phyloP scores from a whole-genome alignment of 441 rosid genomes.

The Erysimum pusillum region DNA sequence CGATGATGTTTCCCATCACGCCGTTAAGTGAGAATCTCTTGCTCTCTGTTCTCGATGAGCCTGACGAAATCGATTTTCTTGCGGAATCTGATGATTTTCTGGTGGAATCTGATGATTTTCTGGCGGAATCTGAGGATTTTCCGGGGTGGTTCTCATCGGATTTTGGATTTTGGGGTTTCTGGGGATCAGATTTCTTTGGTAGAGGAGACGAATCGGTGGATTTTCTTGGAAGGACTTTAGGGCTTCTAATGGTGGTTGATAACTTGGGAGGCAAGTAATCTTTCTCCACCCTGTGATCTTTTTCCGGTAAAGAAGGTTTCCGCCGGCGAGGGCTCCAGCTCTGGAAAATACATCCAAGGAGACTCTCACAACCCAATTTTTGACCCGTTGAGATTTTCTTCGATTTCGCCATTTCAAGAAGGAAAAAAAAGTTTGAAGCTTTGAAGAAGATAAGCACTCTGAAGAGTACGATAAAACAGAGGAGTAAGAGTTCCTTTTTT shows the following conservation, averaged over 20 bases:
- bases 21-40: slow-evolving; percentile 46
- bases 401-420: slow-evolving; percentile 29
- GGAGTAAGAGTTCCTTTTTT: slow-evolving; percentile 41
- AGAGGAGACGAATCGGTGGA: slow-evolving; percentile 38
- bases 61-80: slow-evolving; percentile 58
- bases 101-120: slow-evolving; percentile 46
- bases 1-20: slow-evolving; percentile 73
- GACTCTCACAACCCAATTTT: slow-evolving; percentile 62
- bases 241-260: slow-evolving; percentile 43
- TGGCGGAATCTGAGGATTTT: too few species aligned
- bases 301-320: slow-evolving; percentile 48
- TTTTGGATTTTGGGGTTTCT: slow-evolving; percentile 38
- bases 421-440: neutral
- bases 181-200: slow-evolving; percentile 34
- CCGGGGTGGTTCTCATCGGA: slow-evolving; percentile 40
- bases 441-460: slow-evolving; percentile 31
- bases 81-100: slow-evolving; percentile 51
- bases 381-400: slow-evolving; percentile 46
- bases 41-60: slow-evolving; percentile 47
- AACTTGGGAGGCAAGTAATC: slow-evolving; percentile 43
- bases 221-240: slow-evolving; percentile 40
- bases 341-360: slow-evolving; percentile 62
- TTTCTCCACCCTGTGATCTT: slow-evolving; percentile 16
- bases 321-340: slow-evolving; percentile 55
- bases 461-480: slow-evolving; percentile 38